Base-by-base conservation (phyloP, 2,329 filamentous ascomycete genomes). In the Sclerotinia borealis region DNA sequence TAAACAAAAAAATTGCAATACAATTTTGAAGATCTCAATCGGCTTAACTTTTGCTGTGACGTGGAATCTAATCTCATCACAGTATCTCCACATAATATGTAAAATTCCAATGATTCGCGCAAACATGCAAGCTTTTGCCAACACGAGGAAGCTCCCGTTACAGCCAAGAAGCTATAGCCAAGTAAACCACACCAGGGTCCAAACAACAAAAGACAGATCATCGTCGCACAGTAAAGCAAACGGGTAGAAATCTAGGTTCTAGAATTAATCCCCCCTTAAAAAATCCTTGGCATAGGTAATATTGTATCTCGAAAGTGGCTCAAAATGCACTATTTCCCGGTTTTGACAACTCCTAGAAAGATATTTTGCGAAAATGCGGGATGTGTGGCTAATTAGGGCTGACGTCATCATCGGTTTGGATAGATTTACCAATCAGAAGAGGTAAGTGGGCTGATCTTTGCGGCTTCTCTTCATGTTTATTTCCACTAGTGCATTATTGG, bases 231-330 rank as follows among this genome's bases (percentile, higher is more conserved):
- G 25, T 17, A 55, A 4, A 31, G n/a, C 31, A 29, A 25, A 22
- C 50, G 50, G 50, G 13, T 17, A n/a, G 19, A 27, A 39, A 25
- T 27, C 8, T 37, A 41, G 49, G 29, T n/a, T n/a, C n/a, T n/a
- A n/a, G n/a, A 22, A 51, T 51, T 34, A n/a, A 29, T 34, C 19
- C 7, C 19, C 11, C 51, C 36, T 43, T 9, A 17, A 19, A 22
- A 19, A 5, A 15, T 45, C 54, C 54, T 56, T 56, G 54, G 54
- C 54, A 27, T 56, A 56, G 43, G 54, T 56, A 56, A 56, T 56
- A 34, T 45, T 6, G 19, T 27, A 11, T 34, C 45, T 2, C 36
- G 36, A 41, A 54, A 41, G 51, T 54, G 51, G 51, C 51, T 39
- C 36, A 29, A 41, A 41, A n/a, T 39, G 36, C 51, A 39, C 25